Evolutionary conservation across 1,284 basidiomycete genomes (phyloP).

Genomic region (Ceratobasidium sp.): DNA sequence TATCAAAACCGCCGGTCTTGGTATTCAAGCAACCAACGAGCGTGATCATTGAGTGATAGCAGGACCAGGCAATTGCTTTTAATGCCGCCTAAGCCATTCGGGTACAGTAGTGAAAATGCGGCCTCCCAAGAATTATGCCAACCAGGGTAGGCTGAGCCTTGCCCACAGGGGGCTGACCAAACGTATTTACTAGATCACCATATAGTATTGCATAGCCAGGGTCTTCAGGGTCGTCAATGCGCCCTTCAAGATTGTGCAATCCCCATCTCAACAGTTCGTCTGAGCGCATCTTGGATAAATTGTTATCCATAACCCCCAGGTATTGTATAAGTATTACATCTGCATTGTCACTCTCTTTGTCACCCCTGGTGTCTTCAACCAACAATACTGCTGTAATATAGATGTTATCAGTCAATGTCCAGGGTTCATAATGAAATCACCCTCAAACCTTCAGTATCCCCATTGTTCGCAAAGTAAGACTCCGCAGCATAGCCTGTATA

Average conservation of each 20-base stretch:
- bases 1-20: slow-evolving; percentile 52
- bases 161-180: slow-evolving; percentile 1
- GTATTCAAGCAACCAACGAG: slow-evolving; percentile 56
- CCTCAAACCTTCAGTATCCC: not conserved
- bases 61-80: slow-evolving; percentile 48
- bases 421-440: not conserved
- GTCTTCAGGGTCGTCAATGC: not conserved
- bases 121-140: slow-evolving; percentile 46
- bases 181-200: slow-evolving; percentile 27
- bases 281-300: slow-evolving; percentile 1
- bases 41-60: slow-evolving; percentile 53
- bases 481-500: slow-evolving; percentile 7
- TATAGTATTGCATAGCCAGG: slow-evolving; percentile 40
- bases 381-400: slow-evolving; percentile 4
- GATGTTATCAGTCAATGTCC: no score
- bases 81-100: slow-evolving; percentile 57
- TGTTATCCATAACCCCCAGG: slow-evolving; percentile 35
- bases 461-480: not conserved
- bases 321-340: slow-evolving; percentile 35
- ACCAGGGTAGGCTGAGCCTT: not conserved
- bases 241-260: not conserved
- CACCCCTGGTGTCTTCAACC: not conserved
- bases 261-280: slow-evolving; percentile 33
- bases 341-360: not conserved
- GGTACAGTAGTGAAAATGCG: slow-evolving; percentile 56